Evolutionary conservation across 2,329 filamentous ascomycete species (phyloP), one percentile per base, ranked within the genome.

Genomic region (Berkeleyomyces basicola): DNA sequence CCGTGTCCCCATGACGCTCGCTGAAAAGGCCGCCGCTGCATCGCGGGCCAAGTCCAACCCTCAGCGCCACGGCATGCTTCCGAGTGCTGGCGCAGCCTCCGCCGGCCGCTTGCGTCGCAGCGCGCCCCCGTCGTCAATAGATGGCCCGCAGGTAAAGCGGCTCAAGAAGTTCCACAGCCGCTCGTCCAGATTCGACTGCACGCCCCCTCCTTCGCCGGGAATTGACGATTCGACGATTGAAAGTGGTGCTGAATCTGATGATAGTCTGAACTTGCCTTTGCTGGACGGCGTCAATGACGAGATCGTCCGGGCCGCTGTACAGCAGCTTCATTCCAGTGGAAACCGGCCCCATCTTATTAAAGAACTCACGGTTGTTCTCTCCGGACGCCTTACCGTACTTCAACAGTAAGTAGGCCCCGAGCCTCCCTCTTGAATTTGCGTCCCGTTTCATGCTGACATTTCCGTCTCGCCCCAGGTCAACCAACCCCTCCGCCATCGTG

Each of bases 291-390:
- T 97, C 74, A 90, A 91, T 71, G 93, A 99, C 73, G 90, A 96
- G 70, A 95, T 99, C 68, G 92, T 99, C 60, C 86, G 95, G 71
- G 90, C 84, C 14, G 90, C 95, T 58, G 89, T 97, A 69, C 76
- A 88, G 68, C 90, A 95, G 74, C 78, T 99, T 63, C 86, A 96
- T 73, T 87, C 87, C 72, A 95, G 91, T 1, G 87, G 85, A 66
- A 99, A 99, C 74, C 82, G 91, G 62, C 93, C 93, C 63, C 92
- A 96, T 74, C 79, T 97, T 39, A 90, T 97, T 66, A 96, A 96
- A 75, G 92, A 97, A 74, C 81, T 99, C 57, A 90, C 91, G 61
- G 82, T 84, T 11, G 82, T 95, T 60, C 79, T 97, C 65, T 83
- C 87, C 68, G 82, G 83, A 65, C 83, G 83, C 65, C 85, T 95